Percentiles rank a stretch among this genome's conserved stretches.
Conservation (phyloP, 164 flowering plant genomes). For the Magnolia changhungtana region DNA sequence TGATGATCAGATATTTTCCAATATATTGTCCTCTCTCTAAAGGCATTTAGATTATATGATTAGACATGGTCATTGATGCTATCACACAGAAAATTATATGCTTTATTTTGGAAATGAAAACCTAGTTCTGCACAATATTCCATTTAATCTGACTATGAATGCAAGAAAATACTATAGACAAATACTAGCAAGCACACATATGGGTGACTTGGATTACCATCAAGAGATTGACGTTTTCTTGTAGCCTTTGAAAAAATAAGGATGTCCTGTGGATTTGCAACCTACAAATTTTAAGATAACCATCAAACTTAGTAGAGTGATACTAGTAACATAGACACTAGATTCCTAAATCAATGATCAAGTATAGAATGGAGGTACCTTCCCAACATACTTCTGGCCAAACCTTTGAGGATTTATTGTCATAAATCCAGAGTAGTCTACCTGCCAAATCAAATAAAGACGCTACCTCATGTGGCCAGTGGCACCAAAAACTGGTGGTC, state of each 20-base stretch:
- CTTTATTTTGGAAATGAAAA: not conserved
- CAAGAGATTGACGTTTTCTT: slow-evolving; percentile 43
- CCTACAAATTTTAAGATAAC: slow-evolving; percentile 40
- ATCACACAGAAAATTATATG: not conserved
- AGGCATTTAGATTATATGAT: too few relatives aligned
- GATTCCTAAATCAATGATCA: slow-evolving; percentile 5
- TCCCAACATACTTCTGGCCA: slow-evolving; percentile 98
- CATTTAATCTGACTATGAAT: not conserved
- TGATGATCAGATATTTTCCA: not conserved
- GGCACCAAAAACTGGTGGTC: not conserved
- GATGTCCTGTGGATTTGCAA: slow-evolving; percentile 99
- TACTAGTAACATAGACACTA: not conserved
- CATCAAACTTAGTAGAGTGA: slow-evolving; percentile 5
- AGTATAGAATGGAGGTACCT: slow-evolving; percentile 48
- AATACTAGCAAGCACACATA: not conserved
- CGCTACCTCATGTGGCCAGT: not conserved
- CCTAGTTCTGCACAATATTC: not conserved
- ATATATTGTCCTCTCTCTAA: too few relatives aligned
- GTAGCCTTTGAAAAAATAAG: slow-evolving; percentile 92
- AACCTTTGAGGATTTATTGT: slow-evolving; percentile 98
- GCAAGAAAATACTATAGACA: not conserved
- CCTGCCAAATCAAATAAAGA: slow-evolving; percentile 42
- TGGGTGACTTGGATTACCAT: slow-evolving; percentile 37
- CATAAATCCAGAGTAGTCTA: slow-evolving; percentile 96
- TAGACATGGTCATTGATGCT: not conserved